These are phyloP conservation scores for Aspergillus ibericus DNA, from an alignment of 2,329 filamentous ascomycete species.

Conservation along the genomic window DNA sequence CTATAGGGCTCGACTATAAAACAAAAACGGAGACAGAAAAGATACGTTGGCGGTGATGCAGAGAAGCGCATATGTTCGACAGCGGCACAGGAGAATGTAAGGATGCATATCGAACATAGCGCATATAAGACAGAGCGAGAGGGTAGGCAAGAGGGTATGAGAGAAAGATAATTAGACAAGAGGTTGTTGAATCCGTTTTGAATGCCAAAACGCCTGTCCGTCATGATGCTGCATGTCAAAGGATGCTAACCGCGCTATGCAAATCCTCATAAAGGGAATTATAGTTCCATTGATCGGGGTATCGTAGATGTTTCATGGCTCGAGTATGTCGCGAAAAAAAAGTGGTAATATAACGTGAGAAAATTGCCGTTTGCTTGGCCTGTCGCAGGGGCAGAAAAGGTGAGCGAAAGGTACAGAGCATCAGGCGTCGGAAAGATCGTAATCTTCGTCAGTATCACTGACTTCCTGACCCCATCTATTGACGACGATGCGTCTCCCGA, in stretches of 20 bases:
- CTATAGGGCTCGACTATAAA: not conserved
- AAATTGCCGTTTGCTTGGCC: slow-evolving; percentile 4
- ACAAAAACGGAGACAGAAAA: not conserved
- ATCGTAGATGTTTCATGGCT: slow-evolving; percentile 34
- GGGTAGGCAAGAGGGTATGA: not conserved
- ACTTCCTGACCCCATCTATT: slow-evolving; percentile 43
- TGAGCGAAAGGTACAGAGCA: not conserved
- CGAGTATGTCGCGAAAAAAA: slow-evolving; percentile 20
- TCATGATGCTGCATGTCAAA: slow-evolving; percentile 37
- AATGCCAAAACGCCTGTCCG: slow-evolving; percentile 35
- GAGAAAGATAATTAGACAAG: slow-evolving; percentile 6
- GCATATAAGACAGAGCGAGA: not conserved
- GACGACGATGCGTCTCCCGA: slow-evolving; percentile 71
- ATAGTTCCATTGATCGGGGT: slow-evolving; percentile 35
- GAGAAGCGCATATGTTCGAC: not conserved
- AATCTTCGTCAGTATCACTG: slow-evolving; percentile 35
- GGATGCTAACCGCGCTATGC: slow-evolving; percentile 43
- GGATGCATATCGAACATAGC: slow-evolving; percentile 1
- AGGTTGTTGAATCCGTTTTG: slow-evolving; percentile 13
- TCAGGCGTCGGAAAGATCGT: slow-evolving; percentile 27
- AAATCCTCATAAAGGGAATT: slow-evolving; percentile 31
- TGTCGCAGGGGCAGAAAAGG: not conserved
- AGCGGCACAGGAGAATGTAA: not conserved
- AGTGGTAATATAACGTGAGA: slow-evolving; percentile 7
- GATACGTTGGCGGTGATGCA: not conserved